These are phyloP conservation scores for Penicillium cataractarum DNA, from an alignment of 495 filamentous ascomycete species.

Conservation along the genomic window DNA sequence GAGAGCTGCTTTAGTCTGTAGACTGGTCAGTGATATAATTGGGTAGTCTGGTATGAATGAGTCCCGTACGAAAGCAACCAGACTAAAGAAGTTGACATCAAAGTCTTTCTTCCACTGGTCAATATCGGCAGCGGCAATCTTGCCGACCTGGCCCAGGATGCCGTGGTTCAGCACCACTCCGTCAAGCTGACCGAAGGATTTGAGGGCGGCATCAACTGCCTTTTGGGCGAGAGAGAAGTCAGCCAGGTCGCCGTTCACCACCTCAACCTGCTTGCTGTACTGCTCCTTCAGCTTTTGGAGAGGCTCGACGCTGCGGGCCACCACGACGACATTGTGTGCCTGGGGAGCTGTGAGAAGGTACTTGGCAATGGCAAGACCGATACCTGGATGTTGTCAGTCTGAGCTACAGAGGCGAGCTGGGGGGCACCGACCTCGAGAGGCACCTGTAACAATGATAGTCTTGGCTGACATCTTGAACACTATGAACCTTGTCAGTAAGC, in stretches of 20 bases:
- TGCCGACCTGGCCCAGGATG: conserved; percentile 74
- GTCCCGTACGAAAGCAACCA: conserved; percentile 71
- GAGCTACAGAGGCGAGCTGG: background rate
- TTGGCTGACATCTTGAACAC: conserved; percentile 44
- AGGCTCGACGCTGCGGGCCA: conserved; percentile 69
- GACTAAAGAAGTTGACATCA: conserved; percentile 83
- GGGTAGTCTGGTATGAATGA: background rate
- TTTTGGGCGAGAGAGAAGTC: conserved; percentile 63
- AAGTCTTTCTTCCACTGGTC: conserved; percentile 78
- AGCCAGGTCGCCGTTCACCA: conserved; percentile 75
- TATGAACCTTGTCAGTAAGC: conserved; percentile 5
- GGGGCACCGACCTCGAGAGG: conserved; percentile 55
- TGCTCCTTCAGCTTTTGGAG: conserved; percentile 67
- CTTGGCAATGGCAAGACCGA: conserved; percentile 78
- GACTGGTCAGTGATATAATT: conserved; percentile 17
- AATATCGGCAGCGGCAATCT: conserved; percentile 61
- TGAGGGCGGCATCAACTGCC: conserved; percentile 64
- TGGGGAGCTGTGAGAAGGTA: conserved; percentile 64
- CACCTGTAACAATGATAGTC: conserved; percentile 66
- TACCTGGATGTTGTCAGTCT: conserved; percentile 51
- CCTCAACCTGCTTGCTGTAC: conserved; percentile 68
- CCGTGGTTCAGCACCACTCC: conserved; percentile 89
- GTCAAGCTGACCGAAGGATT: conserved; percentile 73
- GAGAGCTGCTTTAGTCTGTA: conserved; percentile 72
- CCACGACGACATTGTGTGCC: conserved; percentile 71